Conservation (phyloP, 176 grass and related monocot species). For the Saccharum officinarum region DNA sequence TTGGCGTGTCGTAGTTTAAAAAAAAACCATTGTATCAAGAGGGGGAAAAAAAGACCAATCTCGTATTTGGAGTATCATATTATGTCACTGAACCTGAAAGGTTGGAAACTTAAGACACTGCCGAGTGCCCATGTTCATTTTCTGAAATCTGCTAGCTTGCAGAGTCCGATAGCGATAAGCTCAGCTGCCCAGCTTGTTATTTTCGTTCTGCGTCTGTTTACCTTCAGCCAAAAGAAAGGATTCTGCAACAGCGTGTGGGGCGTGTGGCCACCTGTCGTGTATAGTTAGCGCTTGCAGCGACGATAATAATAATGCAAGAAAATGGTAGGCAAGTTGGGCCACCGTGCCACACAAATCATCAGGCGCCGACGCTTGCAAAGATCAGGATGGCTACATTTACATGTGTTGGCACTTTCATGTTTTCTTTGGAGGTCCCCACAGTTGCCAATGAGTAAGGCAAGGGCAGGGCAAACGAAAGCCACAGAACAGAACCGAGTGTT, state of each 20-base stretch:
- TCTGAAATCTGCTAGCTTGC: background rate
- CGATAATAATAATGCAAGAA: background rate
- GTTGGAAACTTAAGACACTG: background rate
- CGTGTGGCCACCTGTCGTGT: background rate
- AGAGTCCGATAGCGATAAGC: background rate
- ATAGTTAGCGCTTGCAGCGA: background rate
- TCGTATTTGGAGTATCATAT: background rate
- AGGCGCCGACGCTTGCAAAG: background rate
- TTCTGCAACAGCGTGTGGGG: background rate
- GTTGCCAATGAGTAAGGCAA: background rate
- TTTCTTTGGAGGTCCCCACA: background rate
- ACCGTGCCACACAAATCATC: background rate
- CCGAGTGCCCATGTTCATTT: background rate
- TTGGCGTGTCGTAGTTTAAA: background rate
- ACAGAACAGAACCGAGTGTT: background rate
- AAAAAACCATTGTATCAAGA: background rate
- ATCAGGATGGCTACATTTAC: background rate
- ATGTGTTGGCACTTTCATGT: background rate
- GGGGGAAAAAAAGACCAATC: background rate
- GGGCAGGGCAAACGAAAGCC: conserved; percentile 23
- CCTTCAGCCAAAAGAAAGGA: background rate
- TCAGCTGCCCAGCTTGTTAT: background rate
- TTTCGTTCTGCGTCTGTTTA: background rate
- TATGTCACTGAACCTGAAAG: background rate
- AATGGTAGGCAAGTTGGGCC: background rate